Conservation (phyloP, 257 asterid genomes). For the Ligustrum vulgare region DNA sequence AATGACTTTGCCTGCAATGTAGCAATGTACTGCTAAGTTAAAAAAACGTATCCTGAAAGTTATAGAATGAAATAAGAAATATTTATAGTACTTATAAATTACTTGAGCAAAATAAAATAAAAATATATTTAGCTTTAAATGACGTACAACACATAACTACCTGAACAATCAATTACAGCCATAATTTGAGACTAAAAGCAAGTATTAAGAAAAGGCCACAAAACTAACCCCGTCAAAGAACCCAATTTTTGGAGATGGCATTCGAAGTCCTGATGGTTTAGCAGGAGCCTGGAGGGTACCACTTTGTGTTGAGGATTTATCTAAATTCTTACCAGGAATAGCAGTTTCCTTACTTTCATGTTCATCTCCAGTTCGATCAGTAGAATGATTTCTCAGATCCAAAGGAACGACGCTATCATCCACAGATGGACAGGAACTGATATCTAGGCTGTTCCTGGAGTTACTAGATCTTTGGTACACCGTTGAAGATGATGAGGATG, state of each 20-base stretch:
- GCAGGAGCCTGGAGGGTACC: slow-evolving; percentile 45
- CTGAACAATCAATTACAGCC: not conserved
- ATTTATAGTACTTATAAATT: slow-evolving; percentile 4
- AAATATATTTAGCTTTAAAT: slow-evolving; percentile 5
- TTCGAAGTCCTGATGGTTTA: slow-evolving; percentile 81
- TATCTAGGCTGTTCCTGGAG: slow-evolving; percentile 66
- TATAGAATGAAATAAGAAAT: not conserved
- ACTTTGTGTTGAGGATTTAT: slow-evolving; percentile 40
- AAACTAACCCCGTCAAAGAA: slow-evolving; percentile 93
- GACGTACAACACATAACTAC: slow-evolving; percentile 11
- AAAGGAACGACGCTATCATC: slow-evolving; percentile 39
- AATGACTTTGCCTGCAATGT: slow-evolving; percentile 59
- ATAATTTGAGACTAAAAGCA: slow-evolving; percentile 13
- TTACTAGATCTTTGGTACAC: slow-evolving; percentile 43
- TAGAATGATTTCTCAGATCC: slow-evolving; percentile 31
- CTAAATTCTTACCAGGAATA: slow-evolving; percentile 32
- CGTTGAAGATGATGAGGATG: slow-evolving; percentile 72
- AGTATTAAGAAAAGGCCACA: slow-evolving; percentile 9
- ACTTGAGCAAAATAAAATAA: not conserved
- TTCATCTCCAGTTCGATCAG: slow-evolving; percentile 38
- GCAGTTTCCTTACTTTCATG: slow-evolving; percentile 32
- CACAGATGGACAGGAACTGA: slow-evolving; percentile 55
- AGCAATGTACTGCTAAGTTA: slow-evolving; percentile 3
- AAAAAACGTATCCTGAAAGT: not conserved
- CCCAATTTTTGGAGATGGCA: slow-evolving; percentile 96